Base-by-base conservation (phyloP, 2,329 filamentous ascomycete species). In the Nakataea oryzae region DNA sequence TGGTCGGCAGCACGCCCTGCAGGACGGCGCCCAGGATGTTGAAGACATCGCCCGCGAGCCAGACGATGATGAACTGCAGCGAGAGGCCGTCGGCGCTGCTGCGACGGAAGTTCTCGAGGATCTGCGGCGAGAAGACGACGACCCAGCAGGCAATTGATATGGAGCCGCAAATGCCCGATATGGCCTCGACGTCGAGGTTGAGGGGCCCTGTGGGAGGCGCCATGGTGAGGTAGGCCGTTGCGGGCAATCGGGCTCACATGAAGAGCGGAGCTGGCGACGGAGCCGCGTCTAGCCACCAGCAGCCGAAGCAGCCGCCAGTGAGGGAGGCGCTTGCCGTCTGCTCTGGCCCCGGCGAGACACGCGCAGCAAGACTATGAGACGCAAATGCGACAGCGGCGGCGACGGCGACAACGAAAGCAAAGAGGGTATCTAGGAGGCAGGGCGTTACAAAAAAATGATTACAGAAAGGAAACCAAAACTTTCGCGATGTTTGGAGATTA, bases 131-230 rank as follows among this genome's bases (percentile, higher is more conserved):
- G 78, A 97, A 99, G 63, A 99, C 95, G 47, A 97, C 91, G 63
- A 97, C 90, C 95, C 95, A 97, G 73, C 93, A 97, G 60, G 93
- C 93, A 72, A 99, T 97, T 57, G 91, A 96, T 68, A 99, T 93
- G 11, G 93, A 96, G 47, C 58, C 69, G 34, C 57, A 61, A 69
- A 97, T 97, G 62, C 93, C 93, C 68, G 91, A 96, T 69, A 97
- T 86, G 64, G 93, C 92, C 72, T 95, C 90, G 64, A 96, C 87
- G 73, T 96, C 90, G 67, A 97, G 80, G 74, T 89, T 88, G 65
- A 85, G 73, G n/a, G 77, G 79, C 50, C 70, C 76, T 26, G 81
- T 81, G 4, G 82, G 81, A 59, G 82, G 82, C 60, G 78, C 81
- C 81, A 84, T 84, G 68, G 13, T 57, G 32, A n/a, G 29, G 58